These are phyloP conservation scores for Hyparrhenia diplandra DNA, from an alignment of 176 grass and related monocot species.

Conservation along the genomic window DNA sequence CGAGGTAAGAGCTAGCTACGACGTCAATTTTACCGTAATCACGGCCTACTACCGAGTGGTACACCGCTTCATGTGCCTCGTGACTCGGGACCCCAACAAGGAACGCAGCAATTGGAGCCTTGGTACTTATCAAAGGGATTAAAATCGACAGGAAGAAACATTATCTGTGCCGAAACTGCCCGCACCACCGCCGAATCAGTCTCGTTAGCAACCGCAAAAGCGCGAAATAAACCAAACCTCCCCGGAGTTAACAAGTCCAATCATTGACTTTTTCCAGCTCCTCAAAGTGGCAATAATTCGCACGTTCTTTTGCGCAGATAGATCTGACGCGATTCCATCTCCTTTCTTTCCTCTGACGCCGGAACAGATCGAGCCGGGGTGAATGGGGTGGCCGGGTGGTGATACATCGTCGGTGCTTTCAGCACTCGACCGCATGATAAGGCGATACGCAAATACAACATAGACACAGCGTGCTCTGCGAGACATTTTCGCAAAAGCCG, in stretches of 20 bases:
- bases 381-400: no score
- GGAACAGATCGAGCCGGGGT: conserved; percentile 12
- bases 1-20: background rate
- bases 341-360: conserved; percentile 14
- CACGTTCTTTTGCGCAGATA: background rate
- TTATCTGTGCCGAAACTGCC: background rate
- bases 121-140: background rate
- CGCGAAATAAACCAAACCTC: conserved; percentile 2
- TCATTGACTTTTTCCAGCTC: conserved; percentile 25
- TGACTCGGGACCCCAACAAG: conserved; percentile 15
- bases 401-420: no score
- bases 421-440: conserved; percentile 29
- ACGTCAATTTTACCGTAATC: background rate
- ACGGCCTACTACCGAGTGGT: background rate
- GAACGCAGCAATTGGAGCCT: background rate
- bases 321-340: background rate
- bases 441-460: conserved; percentile 24
- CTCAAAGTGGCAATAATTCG: conserved; percentile 29
- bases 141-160: background rate
- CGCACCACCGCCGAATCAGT: background rate
- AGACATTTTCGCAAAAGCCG: background rate
- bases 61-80: background rate
- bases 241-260: conserved; percentile 29
- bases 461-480: background rate
- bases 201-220: background rate